Conservation (phyloP, 2,329 filamentous ascomycete genomes). For the Colletotrichum endophyticum region DNA sequence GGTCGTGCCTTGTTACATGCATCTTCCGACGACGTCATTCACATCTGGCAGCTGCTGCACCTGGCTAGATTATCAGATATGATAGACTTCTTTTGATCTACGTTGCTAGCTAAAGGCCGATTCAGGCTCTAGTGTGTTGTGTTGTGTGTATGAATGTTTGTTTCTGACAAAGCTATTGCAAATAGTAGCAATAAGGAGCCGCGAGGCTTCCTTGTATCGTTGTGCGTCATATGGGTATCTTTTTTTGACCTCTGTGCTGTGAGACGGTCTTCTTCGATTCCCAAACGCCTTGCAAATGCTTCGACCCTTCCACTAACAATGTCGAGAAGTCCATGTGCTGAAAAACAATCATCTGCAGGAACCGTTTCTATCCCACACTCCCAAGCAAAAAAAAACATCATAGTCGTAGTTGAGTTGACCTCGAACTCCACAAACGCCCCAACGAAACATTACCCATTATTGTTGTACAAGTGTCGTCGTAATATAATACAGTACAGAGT, state of each 20-base stretch:
- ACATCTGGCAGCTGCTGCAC: background rate
- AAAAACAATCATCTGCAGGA: background rate
- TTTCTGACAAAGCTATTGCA: slow-evolving; percentile 6
- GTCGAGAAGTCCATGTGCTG: background rate
- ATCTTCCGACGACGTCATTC: background rate
- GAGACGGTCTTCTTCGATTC: slow-evolving; percentile 16
- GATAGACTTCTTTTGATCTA: slow-evolving; percentile 1
- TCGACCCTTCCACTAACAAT: background rate
- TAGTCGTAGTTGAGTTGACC: slow-evolving; percentile 12
- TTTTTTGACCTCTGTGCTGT: slow-evolving; percentile 9
- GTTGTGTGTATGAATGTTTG: background rate
- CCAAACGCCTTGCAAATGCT: slow-evolving; percentile 21
- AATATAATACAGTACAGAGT: slow-evolving; percentile 7
- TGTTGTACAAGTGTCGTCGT: slow-evolving; percentile 13
- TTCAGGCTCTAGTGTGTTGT: background rate
- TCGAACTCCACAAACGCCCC: slow-evolving; percentile 12
- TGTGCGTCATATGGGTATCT: slow-evolving; percentile 17
- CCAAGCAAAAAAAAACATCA: slow-evolving; percentile 4
- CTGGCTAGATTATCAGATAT: background rate
- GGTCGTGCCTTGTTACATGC: background rate
- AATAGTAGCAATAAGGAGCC: slow-evolving; percentile 5
- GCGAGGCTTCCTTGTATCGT: background rate
- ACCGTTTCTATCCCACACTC: background rate
- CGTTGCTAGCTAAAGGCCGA: slow-evolving; percentile 1
- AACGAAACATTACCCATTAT: background rate